Evolutionary conservation across 805 yeast species (phyloP), one percentile per base, ranked within the genome.

Genomic region (Zygoascus bituminiphila): DNA sequence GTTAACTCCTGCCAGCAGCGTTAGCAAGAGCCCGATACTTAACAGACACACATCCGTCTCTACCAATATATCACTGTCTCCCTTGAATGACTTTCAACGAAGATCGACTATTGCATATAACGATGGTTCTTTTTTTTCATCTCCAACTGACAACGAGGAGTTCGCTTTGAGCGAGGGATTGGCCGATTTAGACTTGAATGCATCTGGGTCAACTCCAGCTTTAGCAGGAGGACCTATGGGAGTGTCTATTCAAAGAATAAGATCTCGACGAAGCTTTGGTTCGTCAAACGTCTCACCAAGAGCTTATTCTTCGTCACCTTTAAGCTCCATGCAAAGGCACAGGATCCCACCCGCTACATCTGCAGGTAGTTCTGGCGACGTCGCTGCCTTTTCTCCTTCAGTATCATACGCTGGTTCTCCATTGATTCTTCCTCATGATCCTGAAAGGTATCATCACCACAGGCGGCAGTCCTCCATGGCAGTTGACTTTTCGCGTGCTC

Each of bases 331-430:
- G 26, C 55, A 54, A 29, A 40, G 55, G 7, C 31, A 44, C 19
- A 37, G 48, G 29, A 24, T 47, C 8, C 7, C n/a, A 7, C 37
- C 22, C 17, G 22, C 20, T 36, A 15, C 38, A 5, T 48, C 48
- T 24, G 21, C 38, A 3, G 25, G 33, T 22, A 15, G 29, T n/a
- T 7, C 19, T 36, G 44, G 26, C 35, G 21, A 36, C 12, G n/a
- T 12, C n/a, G 44, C 10, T 24, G 39, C 43, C 14, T 31, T 70
- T 50, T 73, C 77, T 1, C 83, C 82, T 19, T 65, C 81, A 59
- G 75, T 88, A 0, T 88, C 85, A 3, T 60, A 70, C 2, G 71
- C 80, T 0, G 22, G 24, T 15, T 80, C 86, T 0, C 91, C 88
- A 0, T 60, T 75, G 44, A 66, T 81, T 10, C 59, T 69, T 44